Percentiles rank a stretch among this genome's conserved stretches.
Conservation (phyloP, 352 stramenopile species). For the Phytopythium litorale region DNA sequence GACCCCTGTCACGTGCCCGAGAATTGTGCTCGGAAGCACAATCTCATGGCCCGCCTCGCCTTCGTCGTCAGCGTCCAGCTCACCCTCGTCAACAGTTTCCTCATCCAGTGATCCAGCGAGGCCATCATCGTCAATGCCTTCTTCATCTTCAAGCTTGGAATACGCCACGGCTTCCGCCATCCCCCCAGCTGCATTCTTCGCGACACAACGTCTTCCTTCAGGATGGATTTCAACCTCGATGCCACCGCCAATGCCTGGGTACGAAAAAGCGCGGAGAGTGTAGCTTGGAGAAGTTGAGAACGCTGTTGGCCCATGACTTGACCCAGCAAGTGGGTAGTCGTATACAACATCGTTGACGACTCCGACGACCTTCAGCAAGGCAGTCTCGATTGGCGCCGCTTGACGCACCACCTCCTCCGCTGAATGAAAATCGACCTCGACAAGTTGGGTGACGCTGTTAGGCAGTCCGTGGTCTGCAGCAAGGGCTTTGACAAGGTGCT, state of each 20-base stretch:
- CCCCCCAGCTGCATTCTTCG: neutral
- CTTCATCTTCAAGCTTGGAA: neutral
- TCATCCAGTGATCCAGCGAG: neutral
- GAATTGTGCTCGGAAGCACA: neutral
- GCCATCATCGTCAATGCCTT: neutral
- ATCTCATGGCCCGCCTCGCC: conserved; percentile 2
- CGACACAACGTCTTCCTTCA: neutral
- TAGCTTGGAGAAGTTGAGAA: neutral
- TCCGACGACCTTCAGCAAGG: neutral
- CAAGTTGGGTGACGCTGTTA: conserved; percentile 10
- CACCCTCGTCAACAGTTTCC: neutral
- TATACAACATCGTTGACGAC: neutral
- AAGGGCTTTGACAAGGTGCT: conserved; percentile 9
- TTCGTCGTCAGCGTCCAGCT: conserved; percentile 4
- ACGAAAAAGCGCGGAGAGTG: neutral
- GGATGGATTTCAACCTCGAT: neutral
- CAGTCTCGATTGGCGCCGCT: neutral
- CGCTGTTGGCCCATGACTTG: no score
- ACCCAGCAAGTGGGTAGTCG: neutral
- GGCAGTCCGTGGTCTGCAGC: conserved; percentile 6
- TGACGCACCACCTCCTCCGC: neutral
- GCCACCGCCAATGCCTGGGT: neutral
- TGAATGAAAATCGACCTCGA: neutral
- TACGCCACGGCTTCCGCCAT: neutral
- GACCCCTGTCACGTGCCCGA: neutral